Evolutionary conservation across 1,284 basidiomycete species (phyloP), one percentile per base, ranked within the genome.

Genomic region (Gymnopus androsaceus): DNA sequence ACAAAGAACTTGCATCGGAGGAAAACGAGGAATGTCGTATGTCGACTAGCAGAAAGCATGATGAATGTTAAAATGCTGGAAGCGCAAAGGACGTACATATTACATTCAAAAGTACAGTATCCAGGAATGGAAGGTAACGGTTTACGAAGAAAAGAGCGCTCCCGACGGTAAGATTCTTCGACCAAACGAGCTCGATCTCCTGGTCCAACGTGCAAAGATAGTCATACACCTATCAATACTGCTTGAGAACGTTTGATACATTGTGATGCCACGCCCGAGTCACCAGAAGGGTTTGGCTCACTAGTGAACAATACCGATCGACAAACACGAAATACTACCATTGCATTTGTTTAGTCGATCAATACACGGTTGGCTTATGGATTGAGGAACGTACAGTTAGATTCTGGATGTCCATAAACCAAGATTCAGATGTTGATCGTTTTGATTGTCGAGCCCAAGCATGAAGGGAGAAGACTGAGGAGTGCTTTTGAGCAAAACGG

Each of bases 61-160:
- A n/a, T n/a, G n/a, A n/a, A n/a, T n/a, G n/a, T n/a, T 38, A 33
- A 33, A 14, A 33, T 14, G 31, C 31, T 8, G 7, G 37, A 40
- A 40, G 17, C 14, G 37, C 6, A 5, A 9, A n/a, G n/a, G 40
- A 42, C 40, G n/a, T 19, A 42, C 40, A 14, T 21, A 42, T 42
- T 7, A 23, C 19, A 42, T 25, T 42, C 40, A 42, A 21, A n/a
- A 19, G 17, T 11, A 42, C 21, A 8, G 40, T 74, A 56, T 76
- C 75, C n/a, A 76, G 58, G 59, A 75, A 75, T 1, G 75, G 75
- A 33, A 73, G 62, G 59, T 77, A 76, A 44, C 75, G 71, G 57
- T 77, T 77, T 17, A 74, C 54, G 30, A 75, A 62, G 62, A 75
- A 76, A 9, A 76, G 62, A 15, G 70, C 37, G 9, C 71, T 70